Evolutionary conservation across 306 rosid species (phyloP).

Genomic region (Inga oerstediana): DNA sequence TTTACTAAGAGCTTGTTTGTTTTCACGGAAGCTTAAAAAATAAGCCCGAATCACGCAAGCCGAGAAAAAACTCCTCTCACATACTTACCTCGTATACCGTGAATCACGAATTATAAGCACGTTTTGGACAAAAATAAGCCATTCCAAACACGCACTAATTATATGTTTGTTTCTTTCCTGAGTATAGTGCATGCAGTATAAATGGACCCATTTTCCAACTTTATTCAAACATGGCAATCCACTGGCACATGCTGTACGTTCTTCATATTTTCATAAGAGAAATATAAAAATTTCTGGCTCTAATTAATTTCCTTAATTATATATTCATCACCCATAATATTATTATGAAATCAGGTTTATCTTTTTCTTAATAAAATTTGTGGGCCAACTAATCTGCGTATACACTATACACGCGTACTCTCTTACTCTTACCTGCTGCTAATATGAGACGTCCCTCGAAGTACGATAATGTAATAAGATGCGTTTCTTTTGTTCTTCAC

Average conservation of each 20-base stretch:
- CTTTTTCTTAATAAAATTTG: too few relatives aligned
- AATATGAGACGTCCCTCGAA: background rate
- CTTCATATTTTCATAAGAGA: background rate
- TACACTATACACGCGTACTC: background rate
- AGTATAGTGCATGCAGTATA: background rate
- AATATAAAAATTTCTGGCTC: background rate
- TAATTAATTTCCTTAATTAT: background rate
- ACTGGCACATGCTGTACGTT: background rate
- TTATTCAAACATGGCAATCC: background rate
- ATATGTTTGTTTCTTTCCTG: background rate
- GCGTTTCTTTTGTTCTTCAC: background rate
- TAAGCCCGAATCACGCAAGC: too few relatives aligned
- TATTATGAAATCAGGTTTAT: too few relatives aligned
- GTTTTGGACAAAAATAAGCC: too few relatives aligned
- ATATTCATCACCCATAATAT: background rate
- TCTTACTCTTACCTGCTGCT: background rate
- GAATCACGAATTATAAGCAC: too few relatives aligned
- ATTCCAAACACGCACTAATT: too few relatives aligned
- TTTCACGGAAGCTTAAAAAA: too few relatives aligned
- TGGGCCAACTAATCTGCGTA: background rate
- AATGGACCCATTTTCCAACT: background rate
- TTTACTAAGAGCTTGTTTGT: too few relatives aligned
- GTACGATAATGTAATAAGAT: conserved; percentile 17
- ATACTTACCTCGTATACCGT: too few relatives aligned
- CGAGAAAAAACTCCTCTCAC: too few relatives aligned